phyloP scores from a whole-genome alignment of 768 basidiomycete genomes.

The Rickenella mellea region DNA sequence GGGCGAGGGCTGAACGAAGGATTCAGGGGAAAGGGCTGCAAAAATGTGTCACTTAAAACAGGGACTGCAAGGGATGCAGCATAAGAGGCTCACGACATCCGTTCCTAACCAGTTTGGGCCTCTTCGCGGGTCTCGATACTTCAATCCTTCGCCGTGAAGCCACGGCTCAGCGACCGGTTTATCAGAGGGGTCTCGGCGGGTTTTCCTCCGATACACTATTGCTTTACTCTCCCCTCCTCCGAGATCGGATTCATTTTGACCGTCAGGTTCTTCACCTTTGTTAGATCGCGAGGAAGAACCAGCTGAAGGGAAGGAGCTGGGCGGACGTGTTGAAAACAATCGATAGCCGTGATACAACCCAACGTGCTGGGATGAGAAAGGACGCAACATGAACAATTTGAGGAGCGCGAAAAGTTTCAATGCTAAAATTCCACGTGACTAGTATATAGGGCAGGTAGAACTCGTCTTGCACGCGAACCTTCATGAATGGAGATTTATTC shows the following conservation, averaged over 20 bases:
- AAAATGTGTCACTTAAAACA: slow-evolving; percentile 4
- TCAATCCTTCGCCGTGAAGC: slow-evolving; percentile 28
- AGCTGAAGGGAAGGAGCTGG: too few species aligned
- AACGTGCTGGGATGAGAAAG: background rate
- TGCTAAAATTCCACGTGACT: background rate
- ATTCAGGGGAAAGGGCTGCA: slow-evolving; percentile 81
- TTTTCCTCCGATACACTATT: slow-evolving; percentile 9
- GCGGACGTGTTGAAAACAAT: background rate
- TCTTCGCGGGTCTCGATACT: slow-evolving; percentile 31
- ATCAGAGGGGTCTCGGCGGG: slow-evolving; percentile 16
- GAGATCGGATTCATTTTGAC: too few species aligned
- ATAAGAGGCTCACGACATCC: slow-evolving; percentile 39
- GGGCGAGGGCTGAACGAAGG: slow-evolving; percentile 72
- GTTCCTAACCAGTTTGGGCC: slow-evolving; percentile 58
- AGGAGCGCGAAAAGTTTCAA: background rate
- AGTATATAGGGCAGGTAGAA: background rate
- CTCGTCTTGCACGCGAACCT: background rate
- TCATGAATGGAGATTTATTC: slow-evolving; percentile 20
- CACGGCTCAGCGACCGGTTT: slow-evolving; percentile 21
- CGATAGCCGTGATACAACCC: background rate
- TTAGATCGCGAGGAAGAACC: too few species aligned
- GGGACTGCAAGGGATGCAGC: slow-evolving; percentile 1
- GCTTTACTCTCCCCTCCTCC: slow-evolving; percentile 5
- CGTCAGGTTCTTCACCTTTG: too few species aligned
- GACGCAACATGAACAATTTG: background rate